Evolutionary conservation across 257 asterid genomes (phyloP).

Genomic region (Cinchona pubescens): DNA sequence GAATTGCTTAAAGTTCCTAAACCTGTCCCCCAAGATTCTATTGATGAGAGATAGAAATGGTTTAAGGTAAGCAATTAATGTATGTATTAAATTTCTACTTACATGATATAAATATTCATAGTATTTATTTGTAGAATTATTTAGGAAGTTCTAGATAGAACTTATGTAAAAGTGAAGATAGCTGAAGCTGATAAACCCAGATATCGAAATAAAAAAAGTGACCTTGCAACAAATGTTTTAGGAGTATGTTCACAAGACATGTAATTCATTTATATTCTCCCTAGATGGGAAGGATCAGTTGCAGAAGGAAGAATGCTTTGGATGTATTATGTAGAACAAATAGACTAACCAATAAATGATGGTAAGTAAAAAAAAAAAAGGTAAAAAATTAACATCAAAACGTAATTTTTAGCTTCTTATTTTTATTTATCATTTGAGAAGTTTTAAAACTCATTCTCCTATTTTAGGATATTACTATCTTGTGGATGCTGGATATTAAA

Average conservation of each 20-base stretch:
- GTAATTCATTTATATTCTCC: background rate
- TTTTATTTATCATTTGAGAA: background rate
- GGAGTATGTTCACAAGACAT: background rate
- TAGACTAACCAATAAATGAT: background rate
- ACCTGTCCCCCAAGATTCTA: background rate
- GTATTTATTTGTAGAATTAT: background rate
- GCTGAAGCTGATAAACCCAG: background rate
- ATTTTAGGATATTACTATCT: background rate
- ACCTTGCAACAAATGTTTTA: background rate
- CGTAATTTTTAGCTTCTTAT: background rate
- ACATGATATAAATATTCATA: background rate
- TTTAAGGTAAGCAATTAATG: background rate
- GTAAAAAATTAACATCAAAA: background rate
- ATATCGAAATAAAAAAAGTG: background rate
- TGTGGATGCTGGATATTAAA: background rate
- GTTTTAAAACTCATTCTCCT: background rate
- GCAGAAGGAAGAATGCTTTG: background rate
- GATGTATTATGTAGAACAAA: background rate
- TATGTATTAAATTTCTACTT: background rate
- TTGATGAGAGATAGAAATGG: background rate
- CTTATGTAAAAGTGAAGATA: background rate
- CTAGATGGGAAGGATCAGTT: background rate
- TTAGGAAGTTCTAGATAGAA: background rate
- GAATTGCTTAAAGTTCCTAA: background rate
- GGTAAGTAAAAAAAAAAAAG: no score